Base-by-base conservation (phyloP, 345 rosid genomes). In the Eutrema yunnanense region DNA sequence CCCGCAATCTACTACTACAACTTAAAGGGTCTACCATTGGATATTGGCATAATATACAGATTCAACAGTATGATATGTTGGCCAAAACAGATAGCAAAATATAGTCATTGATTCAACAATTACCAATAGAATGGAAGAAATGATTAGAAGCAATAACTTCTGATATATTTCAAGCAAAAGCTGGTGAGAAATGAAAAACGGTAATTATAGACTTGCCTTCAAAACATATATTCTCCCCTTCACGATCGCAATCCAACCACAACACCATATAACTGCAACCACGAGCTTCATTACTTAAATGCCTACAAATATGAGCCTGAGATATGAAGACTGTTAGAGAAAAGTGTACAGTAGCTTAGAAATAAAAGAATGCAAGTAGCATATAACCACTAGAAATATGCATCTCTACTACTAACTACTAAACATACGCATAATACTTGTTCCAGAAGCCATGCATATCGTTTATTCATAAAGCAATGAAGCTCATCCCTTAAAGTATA, bases 181-280 rank as follows among this genome's bases (percentile, higher is more conserved):
- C 40, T 22, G 56, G 62, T 54, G 55, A 55, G 62, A 63, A 49
- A 42, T 63, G 55, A 8, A 47, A n/a, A 62, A 4, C 11, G 4
- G 29, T 30, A 76, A 11, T 4, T 11, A 48, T 47, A 47, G 44
- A 50, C 74, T 73, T 81, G 85, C 98, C 98, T 88, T 94, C 98
- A 81, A 90, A 90, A 67, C 97, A 90, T 82, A 94, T 94, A 83
- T 94, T 94, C 78, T 94, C 98, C 68, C 98, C 98, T 84, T 90
- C 98, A 32, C 98, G 96, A 51, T 94, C 98, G 44, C 98, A 94
- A 78, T 94, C 98, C 79, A 94, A 83, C 98, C 98, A 94, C 67
- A 94, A 70, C 50, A 94, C 96, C 85, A 94, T 78, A 79, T 89
- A 79, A 80, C 75, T 73, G 82, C 94, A 94, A 19, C 97, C 88